These are phyloP conservation scores for Pseudohalonectria lignicola DNA, from an alignment of 2,329 filamentous ascomycete species.

Conservation along the genomic window DNA sequence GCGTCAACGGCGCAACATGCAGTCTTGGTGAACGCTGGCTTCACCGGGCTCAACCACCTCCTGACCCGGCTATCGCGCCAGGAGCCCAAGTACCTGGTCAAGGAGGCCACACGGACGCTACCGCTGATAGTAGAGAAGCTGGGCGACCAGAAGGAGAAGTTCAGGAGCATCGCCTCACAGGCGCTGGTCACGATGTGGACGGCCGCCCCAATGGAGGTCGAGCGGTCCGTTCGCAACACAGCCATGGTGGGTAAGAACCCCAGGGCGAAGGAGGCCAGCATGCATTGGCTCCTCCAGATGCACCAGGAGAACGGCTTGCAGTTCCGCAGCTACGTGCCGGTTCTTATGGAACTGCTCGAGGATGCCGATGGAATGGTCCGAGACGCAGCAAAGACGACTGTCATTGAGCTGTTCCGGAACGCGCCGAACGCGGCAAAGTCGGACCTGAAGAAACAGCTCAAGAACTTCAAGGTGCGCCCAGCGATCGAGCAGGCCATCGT, in stretches of 20 bases:
- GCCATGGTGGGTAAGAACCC: slow-evolving; percentile 73
- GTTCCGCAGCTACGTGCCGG: slow-evolving; percentile 74
- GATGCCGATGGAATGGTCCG: slow-evolving; percentile 83
- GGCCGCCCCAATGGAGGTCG: slow-evolving; percentile 60
- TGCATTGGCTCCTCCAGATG: slow-evolving; percentile 82
- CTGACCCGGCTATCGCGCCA: slow-evolving; percentile 79
- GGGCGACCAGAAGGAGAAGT: slow-evolving; percentile 79
- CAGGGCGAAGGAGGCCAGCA: slow-evolving; percentile 71
- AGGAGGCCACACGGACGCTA: slow-evolving; percentile 61
- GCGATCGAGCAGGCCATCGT: slow-evolving; percentile 77
- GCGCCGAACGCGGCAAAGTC: slow-evolving; percentile 77
- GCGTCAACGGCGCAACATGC: slow-evolving; percentile 69
- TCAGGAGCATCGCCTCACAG: slow-evolving; percentile 62
- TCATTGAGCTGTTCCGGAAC: slow-evolving; percentile 77
- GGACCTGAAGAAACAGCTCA: slow-evolving; percentile 78
- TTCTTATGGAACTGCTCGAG: slow-evolving; percentile 76
- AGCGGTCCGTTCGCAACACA: slow-evolving; percentile 66
- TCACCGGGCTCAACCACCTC: slow-evolving; percentile 79
- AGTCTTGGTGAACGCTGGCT: slow-evolving; percentile 68
- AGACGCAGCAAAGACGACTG: slow-evolving; percentile 69
- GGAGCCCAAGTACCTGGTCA: slow-evolving; percentile 61
- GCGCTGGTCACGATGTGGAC: slow-evolving; percentile 69
- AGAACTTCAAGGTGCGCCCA: slow-evolving; percentile 73
- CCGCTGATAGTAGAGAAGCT: slow-evolving; percentile 73
- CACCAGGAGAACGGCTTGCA: slow-evolving; percentile 67